Conservation (phyloP, 1,284 basidiomycete species). For the Farysia itapuensis region DNA sequence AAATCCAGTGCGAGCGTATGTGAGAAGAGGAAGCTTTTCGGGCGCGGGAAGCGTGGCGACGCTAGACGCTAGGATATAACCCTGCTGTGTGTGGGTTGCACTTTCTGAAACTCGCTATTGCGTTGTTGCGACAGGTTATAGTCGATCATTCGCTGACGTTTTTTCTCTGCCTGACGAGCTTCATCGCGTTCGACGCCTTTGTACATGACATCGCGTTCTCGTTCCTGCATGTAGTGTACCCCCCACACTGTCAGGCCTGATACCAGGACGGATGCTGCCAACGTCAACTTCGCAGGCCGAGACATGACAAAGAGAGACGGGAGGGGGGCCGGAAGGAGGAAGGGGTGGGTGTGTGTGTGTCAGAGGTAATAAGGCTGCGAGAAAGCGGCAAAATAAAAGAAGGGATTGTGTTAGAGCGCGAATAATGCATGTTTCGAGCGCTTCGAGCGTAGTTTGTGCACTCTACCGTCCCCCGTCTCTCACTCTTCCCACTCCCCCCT, state of each 20-base stretch:
- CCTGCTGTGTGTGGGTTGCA: conserved; percentile 57
- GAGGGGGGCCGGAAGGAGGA: too few species aligned
- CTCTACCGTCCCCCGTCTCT: too few species aligned
- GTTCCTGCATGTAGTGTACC: conserved; percentile 84
- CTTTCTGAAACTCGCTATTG: conserved; percentile 41
- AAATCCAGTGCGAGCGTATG: too few species aligned
- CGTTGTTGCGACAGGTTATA: conserved; percentile 43
- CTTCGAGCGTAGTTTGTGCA: too few species aligned
- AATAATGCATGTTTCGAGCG: too few species aligned
- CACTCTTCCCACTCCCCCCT: too few species aligned
- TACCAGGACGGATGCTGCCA: conserved; percentile 70
- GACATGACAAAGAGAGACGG: conserved; percentile 65
- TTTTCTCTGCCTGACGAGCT: conserved; percentile 47
- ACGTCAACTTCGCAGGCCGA: conserved; percentile 74
- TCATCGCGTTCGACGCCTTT: conserved; percentile 55
- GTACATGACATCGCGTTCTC: conserved; percentile 70
- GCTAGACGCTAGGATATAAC: too few species aligned
- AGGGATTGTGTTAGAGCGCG: too few species aligned
- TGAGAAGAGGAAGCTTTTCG: not conserved
- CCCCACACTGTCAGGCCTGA: conserved; percentile 79
- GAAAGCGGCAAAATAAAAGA: too few species aligned
- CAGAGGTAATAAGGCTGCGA: too few species aligned
- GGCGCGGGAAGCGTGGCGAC: too few species aligned
- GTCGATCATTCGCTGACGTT: conserved; percentile 41
- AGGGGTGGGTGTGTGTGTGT: not conserved